These are phyloP conservation scores for Chalciporus chontae DNA, from an alignment of 768 basidiomycete genomes.

Conservation along the genomic window DNA sequence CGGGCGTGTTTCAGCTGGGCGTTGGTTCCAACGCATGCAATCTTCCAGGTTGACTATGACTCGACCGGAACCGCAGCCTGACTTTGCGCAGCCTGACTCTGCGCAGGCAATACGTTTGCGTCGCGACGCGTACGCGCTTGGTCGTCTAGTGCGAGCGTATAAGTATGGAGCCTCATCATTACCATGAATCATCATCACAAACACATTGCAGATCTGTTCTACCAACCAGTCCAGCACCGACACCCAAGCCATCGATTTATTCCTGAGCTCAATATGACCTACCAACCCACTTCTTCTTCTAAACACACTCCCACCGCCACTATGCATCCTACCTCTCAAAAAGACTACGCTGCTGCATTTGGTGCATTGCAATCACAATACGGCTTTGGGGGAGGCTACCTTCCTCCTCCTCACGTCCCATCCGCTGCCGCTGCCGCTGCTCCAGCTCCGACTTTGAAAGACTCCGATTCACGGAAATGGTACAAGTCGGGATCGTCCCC, in stretches of 20 bases:
- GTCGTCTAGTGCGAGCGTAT: too few species aligned
- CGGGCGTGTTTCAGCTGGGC: too few species aligned
- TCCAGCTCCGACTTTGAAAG: background rate
- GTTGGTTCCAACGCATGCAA: too few species aligned
- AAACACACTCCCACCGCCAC: background rate
- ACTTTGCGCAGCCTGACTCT: too few species aligned
- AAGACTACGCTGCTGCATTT: conserved; percentile 25
- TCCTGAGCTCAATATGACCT: background rate
- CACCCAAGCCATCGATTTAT: background rate
- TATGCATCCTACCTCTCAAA: conserved; percentile 9
- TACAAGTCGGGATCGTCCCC: conserved; percentile 13
- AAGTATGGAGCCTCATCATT: background rate
- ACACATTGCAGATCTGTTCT: background rate
- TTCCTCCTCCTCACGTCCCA: background rate
- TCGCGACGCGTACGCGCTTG: too few species aligned
- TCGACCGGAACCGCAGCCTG: too few species aligned
- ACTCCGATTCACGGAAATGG: conserved; percentile 13
- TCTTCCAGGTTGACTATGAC: too few species aligned
- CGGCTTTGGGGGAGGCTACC: conserved; percentile 11
- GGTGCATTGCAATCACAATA: conserved; percentile 20
- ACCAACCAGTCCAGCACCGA: background rate
- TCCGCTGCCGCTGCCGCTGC: background rate
- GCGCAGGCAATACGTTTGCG: too few species aligned
- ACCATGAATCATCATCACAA: too few species aligned
- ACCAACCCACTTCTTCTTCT: background rate